Base-by-base conservation (phyloP, 2,329 filamentous ascomycete species). In the Piedraia hortae region DNA sequence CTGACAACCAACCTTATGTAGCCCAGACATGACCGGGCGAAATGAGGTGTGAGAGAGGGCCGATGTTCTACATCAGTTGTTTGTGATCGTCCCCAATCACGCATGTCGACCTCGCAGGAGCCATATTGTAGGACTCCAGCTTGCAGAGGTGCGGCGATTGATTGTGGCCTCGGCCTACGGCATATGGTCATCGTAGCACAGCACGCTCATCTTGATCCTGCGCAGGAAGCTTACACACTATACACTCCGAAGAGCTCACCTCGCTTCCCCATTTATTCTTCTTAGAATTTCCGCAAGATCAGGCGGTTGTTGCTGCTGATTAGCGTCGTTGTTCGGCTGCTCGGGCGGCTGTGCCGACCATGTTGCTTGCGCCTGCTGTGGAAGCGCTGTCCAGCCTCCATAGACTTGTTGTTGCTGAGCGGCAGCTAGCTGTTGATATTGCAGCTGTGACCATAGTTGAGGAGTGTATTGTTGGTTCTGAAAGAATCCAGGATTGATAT, bases 401-500 rank as follows among this genome's bases (percentile, higher is more conserved):
- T n/a, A n/a, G n/a, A n/a, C n/a, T n/a, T n/a, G n/a, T n/a, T n/a
- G 16, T 17, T 17, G 16, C 16, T 17, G 16, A 17, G 10, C 7
- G 7, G 16, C 7, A 17, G 10, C 7, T 17, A 7, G 16, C 16
- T 7, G 7, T 17, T 17, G 16, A 7, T 17, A 10, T 17, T 17
- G 16, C 10, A 7, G 16, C 16, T 17, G 16, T 7, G 7, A 17
- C 16, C 7, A 17, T 10, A 17, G 33, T 25, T 42, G 37, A 20
- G 34, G 34, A 25, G 38, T 36, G 18, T 20, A 24, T 19, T 31
- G 28, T 21, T 34, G 35, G 13, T 30, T 24, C 21, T 29, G 30
- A 24, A 32, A 42, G 28, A 38, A 40, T 5, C 33, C 30, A 10
- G 41, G 40, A 22, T 45, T 45, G 18, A 38, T 32, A 26, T 41